A percentile compares a stretch with the other conserved stretches of the same genome.
Conservation (phyloP, 345 rosid species). For the Eucalyptus marginata region DNA sequence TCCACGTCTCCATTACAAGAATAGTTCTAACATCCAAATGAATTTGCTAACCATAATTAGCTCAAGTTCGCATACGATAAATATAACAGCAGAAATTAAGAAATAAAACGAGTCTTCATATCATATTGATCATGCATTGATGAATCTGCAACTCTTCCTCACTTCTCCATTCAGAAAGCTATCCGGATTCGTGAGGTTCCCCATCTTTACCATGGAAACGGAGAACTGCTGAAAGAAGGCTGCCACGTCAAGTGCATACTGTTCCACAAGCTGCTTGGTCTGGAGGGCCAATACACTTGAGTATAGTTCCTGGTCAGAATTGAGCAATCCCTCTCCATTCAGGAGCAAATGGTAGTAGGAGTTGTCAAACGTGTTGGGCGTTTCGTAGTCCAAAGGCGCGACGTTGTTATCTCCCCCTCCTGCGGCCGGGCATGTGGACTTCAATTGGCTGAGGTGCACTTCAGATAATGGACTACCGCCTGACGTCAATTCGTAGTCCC, state of each 20-base stretch:
- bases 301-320: conserved; percentile 81
- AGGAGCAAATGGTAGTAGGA: conserved; percentile 42
- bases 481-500: conserved; percentile 42
- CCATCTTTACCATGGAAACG: conserved; percentile 82
- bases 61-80: not conserved
- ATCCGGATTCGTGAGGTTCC: conserved; percentile 56
- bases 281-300: conserved; percentile 46
- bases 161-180: conserved; percentile 65
- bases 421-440: conserved; percentile 39
- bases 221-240: conserved; percentile 84
- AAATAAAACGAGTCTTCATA: not conserved
- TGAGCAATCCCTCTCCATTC: conserved; percentile 59
- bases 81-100: not conserved
- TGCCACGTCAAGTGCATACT: conserved; percentile 41
- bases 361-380: conserved; percentile 71
- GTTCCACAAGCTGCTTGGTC: conserved; percentile 46
- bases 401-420: conserved; percentile 50
- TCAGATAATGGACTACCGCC: conserved; percentile 9
- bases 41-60: not conserved
- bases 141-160: conserved; percentile 67
- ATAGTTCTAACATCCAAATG: not conserved
- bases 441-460: not conserved
- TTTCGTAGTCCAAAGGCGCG: conserved; percentile 59
- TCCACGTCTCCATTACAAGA: not conserved
- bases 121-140: conserved; percentile 41